Conservation (phyloP, 2,329 filamentous ascomycete species). For the Lasiodiplodia hormozganensis region DNA sequence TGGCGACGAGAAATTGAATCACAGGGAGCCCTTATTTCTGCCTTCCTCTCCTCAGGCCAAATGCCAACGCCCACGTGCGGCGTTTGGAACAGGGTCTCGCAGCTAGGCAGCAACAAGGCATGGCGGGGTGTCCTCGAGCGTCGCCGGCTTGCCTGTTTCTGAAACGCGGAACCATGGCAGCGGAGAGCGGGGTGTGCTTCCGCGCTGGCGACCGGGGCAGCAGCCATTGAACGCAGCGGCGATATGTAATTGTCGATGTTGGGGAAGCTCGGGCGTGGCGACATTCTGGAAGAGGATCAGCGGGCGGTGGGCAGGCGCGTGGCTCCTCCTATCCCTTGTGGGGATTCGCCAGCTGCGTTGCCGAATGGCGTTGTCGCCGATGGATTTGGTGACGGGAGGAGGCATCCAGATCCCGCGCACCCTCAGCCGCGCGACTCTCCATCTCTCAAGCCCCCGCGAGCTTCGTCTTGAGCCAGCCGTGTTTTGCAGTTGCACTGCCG, state of each 20-base stretch:
- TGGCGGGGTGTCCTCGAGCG: not conserved
- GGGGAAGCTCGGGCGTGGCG: not conserved
- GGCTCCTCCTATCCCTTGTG: conserved; percentile 17
- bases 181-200: not conserved
- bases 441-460: not conserved
- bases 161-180: not conserved
- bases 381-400: not conserved
- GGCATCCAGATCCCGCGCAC: not conserved
- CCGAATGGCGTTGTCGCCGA: conserved; percentile 18
- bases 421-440: conserved; percentile 9
- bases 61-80: not conserved
- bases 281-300: conserved; percentile 8
- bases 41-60: not conserved
- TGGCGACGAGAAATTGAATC: not conserved
- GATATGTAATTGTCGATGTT: not conserved
- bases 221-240: not conserved
- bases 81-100: not conserved
- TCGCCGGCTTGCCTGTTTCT: not conserved
- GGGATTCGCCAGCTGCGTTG: conserved; percentile 7
- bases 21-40: not conserved
- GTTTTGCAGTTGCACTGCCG: conserved; percentile 22
- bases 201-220: not conserved
- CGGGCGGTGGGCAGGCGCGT: conserved; percentile 11
- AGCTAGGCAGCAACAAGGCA: not conserved
- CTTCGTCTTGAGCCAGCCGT: conserved; percentile 9